Percentiles rank a stretch among this genome's conserved stretches.
Evolutionary conservation across 805 yeast genomes (phyloP).

Genomic region (Sugiyamaella floridensis): DNA sequence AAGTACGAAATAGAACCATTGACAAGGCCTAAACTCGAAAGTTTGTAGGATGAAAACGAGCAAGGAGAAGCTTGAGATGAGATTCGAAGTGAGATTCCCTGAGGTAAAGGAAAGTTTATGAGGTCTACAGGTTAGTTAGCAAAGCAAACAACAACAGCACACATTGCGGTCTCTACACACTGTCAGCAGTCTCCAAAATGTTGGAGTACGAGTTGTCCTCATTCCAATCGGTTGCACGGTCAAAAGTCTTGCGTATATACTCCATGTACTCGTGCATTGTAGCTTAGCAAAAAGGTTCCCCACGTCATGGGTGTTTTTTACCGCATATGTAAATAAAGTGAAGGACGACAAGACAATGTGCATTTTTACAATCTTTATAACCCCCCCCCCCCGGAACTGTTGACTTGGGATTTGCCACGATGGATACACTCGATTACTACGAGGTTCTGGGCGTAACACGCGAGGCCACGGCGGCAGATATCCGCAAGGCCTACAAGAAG

Average conservation of each 20-base stretch:
- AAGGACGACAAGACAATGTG: too few species aligned
- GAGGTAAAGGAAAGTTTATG: constrained; percentile 68
- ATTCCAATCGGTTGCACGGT: constrained; percentile 68
- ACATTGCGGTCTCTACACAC: constrained; percentile 22
- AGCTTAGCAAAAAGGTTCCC: background rate
- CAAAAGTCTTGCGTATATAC: constrained; percentile 66
- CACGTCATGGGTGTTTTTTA: background rate
- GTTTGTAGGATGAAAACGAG: constrained; percentile 65
- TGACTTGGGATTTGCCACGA: background rate
- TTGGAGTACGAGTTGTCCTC: constrained; percentile 70
- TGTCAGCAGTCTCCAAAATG: constrained; percentile 62
- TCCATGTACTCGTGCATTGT: constrained; percentile 88
- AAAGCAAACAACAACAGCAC: background rate
- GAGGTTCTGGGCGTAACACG: constrained; percentile 62
- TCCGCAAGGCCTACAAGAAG: constrained; percentile 77
- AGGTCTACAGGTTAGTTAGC: constrained; percentile 32
- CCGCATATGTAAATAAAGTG: background rate
- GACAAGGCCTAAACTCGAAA: constrained; percentile 56
- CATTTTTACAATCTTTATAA: background rate
- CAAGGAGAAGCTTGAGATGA: constrained; percentile 63
- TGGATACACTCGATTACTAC: constrained; percentile 36
- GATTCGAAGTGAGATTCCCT: constrained; percentile 55
- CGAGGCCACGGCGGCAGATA: constrained; percentile 62
- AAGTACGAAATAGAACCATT: constrained; percentile 81
- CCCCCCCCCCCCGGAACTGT: background rate